Evolutionary conservation across 169 alveolate species (phyloP).

Genomic region (Babesia bigemina): DNA sequence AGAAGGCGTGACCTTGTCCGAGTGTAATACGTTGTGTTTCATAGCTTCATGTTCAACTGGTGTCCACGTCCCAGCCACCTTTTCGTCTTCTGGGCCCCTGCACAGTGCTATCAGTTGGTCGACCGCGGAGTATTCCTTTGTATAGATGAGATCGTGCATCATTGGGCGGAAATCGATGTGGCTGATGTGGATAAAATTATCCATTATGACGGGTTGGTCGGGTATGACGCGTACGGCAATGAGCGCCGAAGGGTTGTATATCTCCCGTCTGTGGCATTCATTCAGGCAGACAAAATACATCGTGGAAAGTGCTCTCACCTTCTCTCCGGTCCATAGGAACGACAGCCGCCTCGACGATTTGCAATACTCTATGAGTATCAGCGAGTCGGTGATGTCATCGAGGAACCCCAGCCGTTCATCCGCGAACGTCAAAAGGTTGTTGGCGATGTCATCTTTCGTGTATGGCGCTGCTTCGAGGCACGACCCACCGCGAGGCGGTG

Average conservation of each 20-base stretch:
- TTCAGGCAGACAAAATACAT: conserved; percentile 20
- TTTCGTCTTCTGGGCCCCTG: not conserved
- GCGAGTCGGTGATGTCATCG: conserved; percentile 18
- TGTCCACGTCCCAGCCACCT: not conserved
- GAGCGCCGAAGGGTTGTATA: conserved; percentile 10
- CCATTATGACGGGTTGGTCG: conserved; percentile 7
- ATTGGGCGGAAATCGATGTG: not conserved
- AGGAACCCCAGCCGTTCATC: conserved; percentile 26
- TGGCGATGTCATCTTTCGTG: conserved; percentile 1
- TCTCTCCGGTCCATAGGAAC: conserved; percentile 18
- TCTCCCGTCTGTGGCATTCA: not conserved
- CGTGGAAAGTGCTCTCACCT: not conserved
- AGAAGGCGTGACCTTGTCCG: not conserved
- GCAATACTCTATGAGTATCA: conserved; percentile 6
- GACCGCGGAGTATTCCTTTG: conserved; percentile 18
- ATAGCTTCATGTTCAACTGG: not conserved
- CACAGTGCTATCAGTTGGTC: conserved; percentile 12
- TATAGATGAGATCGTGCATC: conserved; percentile 10
- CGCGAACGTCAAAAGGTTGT: conserved; percentile 3
- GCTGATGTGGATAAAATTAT: not conserved
- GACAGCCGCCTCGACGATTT: conserved; percentile 18
- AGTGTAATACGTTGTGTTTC: not conserved
- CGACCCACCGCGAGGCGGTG: conserved; percentile 2
- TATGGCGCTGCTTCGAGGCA: not conserved
- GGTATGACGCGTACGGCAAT: conserved; percentile 25